Evolutionary conservation across 192 early-diverging fungal species (phyloP).

Genomic region (Coemansia sp.): DNA sequence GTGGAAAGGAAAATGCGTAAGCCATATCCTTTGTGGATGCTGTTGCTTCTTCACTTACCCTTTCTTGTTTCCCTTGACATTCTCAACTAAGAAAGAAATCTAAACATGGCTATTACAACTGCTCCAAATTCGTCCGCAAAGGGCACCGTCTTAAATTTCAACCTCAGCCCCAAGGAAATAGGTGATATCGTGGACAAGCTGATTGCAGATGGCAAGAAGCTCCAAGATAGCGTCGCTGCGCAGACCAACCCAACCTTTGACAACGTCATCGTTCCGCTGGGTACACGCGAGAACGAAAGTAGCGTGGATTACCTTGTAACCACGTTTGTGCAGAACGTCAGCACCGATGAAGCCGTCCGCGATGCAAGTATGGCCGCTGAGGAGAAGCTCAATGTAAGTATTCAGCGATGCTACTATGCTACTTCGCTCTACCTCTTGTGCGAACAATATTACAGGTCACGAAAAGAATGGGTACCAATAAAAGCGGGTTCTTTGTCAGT

Average conservation of each 20-base stretch:
- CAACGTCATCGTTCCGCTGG: conserved; percentile 47
- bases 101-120: conserved; percentile 4
- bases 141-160: conserved; percentile 50
- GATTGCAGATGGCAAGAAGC: conserved; percentile 36
- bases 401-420: background rate
- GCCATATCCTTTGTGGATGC: too few relatives aligned
- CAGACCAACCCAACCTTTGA: conserved; percentile 48
- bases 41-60: background rate
- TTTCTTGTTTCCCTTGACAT: background rate
- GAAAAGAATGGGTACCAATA: background rate
- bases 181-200: conserved; percentile 13
- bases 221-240: conserved; percentile 43
- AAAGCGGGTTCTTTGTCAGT: background rate
- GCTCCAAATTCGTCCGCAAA: conserved; percentile 11
- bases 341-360: conserved; percentile 61
- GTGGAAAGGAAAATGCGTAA: too few relatives aligned
- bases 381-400: conserved; percentile 56
- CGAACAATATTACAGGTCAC: background rate
- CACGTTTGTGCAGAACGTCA: conserved; percentile 49
- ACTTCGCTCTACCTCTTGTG: background rate
- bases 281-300: conserved; percentile 38
- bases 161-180: conserved; percentile 37
- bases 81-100: background rate
- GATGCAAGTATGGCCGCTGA: conserved; percentile 67
- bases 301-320: conserved; percentile 30